Evolutionary conservation across 2,329 filamentous ascomycete genomes (phyloP).

Genomic region (Orbilia blumenaviensis): DNA sequence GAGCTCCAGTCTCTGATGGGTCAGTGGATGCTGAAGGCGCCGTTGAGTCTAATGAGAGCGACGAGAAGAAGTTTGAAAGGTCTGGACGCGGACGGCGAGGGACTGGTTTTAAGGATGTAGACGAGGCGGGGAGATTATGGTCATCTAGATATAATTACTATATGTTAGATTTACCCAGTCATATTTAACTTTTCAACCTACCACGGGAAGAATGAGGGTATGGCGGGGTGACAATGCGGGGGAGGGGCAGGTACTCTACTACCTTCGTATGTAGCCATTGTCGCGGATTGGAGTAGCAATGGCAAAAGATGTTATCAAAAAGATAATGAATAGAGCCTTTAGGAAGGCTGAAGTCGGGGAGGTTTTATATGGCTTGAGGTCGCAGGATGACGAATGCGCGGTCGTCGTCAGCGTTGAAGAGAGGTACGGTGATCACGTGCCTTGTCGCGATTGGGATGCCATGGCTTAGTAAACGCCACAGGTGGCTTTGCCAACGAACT

Average conservation of each 20-base stretch:
- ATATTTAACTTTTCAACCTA: no score
- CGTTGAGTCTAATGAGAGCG: slow-evolving; percentile 25
- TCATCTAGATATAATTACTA: slow-evolving; percentile 54
- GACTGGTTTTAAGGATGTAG: slow-evolving; percentile 17
- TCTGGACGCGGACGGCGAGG: slow-evolving; percentile 54
- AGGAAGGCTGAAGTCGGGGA: background rate
- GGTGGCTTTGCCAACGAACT: background rate
- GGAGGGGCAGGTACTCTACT: slow-evolving; percentile 22
- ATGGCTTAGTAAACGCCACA: background rate
- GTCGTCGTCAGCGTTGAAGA: slow-evolving; percentile 39
- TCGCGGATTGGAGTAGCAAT: background rate
- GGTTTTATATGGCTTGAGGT: slow-evolving; percentile 19
- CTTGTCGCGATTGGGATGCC: background rate
- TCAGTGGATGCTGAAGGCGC: background rate
- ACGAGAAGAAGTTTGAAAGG: slow-evolving; percentile 55
- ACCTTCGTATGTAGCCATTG: slow-evolving; percentile 54
- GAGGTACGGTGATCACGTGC: background rate
- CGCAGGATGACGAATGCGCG: slow-evolving; percentile 51
- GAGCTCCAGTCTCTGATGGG: background rate
- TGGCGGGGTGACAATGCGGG: slow-evolving; percentile 14
- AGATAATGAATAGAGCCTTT: background rate
- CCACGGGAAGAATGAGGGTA: no score
- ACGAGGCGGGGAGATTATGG: slow-evolving; percentile 54
- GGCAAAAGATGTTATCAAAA: background rate
- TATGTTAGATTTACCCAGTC: no score